phyloP scores from a whole-genome alignment of 2,329 filamentous ascomycete genomes.

The Clathrospora elynae region DNA sequence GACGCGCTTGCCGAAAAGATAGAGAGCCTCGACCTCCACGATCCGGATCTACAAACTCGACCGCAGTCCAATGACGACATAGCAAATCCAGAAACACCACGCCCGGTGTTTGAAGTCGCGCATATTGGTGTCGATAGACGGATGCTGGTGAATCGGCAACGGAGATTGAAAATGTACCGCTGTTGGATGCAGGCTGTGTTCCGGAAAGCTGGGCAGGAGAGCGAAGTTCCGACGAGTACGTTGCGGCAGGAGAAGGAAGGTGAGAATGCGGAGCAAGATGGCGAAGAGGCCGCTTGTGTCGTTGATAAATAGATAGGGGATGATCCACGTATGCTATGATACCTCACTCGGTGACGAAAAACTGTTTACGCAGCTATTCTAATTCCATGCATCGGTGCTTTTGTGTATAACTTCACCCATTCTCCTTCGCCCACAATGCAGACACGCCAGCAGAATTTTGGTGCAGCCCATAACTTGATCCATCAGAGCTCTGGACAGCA shows the following conservation, averaged over 20 bases:
- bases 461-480: too few species aligned
- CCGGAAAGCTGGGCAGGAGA: constrained; percentile 59
- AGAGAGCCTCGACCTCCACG: constrained; percentile 8
- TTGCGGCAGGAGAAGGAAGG: constrained; percentile 35
- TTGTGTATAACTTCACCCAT: too few species aligned
- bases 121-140: constrained; percentile 85
- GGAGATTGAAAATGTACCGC: constrained; percentile 95
- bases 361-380: too few species aligned
- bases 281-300: too few species aligned
- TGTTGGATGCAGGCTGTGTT: constrained; percentile 93
- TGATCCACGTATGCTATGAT: too few species aligned
- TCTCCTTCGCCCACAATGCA: too few species aligned
- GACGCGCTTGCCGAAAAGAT: constrained; percentile 5
- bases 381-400: too few species aligned
- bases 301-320: too few species aligned
- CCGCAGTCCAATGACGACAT: constrained; percentile 7
- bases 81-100: constrained; percentile 9
- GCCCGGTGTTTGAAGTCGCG: constrained; percentile 65
- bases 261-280: constrained; percentile 10
- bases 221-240: constrained; percentile 42
- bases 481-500: too few species aligned
- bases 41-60: neutral
- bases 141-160: constrained; percentile 87
- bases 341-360: too few species aligned
- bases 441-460: too few species aligned